Percentiles rank a stretch among this genome's conserved stretches.
phyloP scores from a whole-genome alignment of 2,329 filamentous ascomycete genomes.

The Sporothrix pallida region DNA sequence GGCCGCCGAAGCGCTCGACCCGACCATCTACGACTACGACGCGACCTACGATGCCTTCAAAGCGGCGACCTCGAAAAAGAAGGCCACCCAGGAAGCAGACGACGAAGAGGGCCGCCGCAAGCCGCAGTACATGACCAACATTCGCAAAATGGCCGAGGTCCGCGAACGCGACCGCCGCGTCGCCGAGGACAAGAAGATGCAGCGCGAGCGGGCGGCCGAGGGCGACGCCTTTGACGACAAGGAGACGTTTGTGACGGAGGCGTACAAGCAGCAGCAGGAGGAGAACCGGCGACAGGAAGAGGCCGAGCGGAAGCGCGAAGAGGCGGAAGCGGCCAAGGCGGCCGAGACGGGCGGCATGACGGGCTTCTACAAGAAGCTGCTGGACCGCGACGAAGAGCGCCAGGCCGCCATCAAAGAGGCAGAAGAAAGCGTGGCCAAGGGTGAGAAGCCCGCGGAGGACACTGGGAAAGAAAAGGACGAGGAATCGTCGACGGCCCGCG shows the following conservation, averaged over 20 bases:
- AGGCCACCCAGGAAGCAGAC: constrained; percentile 55
- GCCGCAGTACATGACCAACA: constrained; percentile 78
- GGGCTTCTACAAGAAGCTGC: constrained; percentile 76
- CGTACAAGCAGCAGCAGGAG: constrained; percentile 81
- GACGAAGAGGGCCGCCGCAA: constrained; percentile 66
- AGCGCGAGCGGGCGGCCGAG: constrained; percentile 77
- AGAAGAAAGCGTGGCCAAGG: constrained; percentile 40
- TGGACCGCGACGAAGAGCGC: constrained; percentile 71
- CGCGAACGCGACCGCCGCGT: constrained; percentile 79
- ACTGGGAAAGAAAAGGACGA: constrained; percentile 55
- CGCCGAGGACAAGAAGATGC: constrained; percentile 80
- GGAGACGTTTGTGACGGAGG: constrained; percentile 84
- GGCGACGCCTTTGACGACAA: constrained; percentile 82
- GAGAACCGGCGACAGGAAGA: constrained; percentile 73
- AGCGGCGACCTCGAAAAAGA: constrained; percentile 59
- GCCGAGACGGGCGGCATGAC: constrained; percentile 67
- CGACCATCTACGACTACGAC: constrained; percentile 85
- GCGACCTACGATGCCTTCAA: constrained; percentile 79
- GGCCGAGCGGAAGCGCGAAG: constrained; percentile 71
- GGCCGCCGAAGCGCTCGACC: constrained; percentile 69
- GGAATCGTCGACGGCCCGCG: constrained; percentile 65
- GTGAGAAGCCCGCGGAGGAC: constrained; percentile 39
- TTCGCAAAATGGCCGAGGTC: constrained; percentile 74
- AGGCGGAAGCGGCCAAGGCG: constrained; percentile 68
- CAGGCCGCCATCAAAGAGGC: constrained; percentile 74